Conservation (phyloP, 225 moss, liverwort and hornwort genomes). For the Polytrichum commune region DNA sequence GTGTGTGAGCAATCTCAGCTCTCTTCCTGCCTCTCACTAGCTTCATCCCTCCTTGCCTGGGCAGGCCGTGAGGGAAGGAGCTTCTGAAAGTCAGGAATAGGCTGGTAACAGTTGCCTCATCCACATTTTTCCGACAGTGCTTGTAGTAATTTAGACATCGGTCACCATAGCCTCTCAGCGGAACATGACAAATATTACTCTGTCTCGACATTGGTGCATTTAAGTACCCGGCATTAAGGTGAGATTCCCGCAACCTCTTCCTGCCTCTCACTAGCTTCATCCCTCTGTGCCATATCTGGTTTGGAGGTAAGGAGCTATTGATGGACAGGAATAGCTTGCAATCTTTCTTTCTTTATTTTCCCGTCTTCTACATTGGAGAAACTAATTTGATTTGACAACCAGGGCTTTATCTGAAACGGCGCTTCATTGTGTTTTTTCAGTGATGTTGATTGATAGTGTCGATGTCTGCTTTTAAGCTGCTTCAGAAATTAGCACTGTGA, state of each 20-base stretch:
- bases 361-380: too few relatives aligned
- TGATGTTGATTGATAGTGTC: too few relatives aligned
- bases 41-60: background rate
- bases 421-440: too few relatives aligned
- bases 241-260: constrained; percentile 1
- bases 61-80: background rate
- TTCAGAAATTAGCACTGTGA: too few relatives aligned
- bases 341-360: background rate
- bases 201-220: background rate
- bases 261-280: constrained; percentile 5
- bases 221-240: background rate
- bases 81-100: constrained; percentile 5
- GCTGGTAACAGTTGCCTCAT: background rate
- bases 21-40: constrained; percentile 9
- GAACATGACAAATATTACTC: background rate
- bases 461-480: too few relatives aligned
- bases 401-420: too few relatives aligned
- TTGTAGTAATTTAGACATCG: background rate
- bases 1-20: background rate
- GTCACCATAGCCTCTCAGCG: background rate
- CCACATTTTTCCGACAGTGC: background rate
- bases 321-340: constrained; percentile 5
- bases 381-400: too few relatives aligned
- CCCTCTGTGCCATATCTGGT: background rate
- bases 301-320: constrained; percentile 6